phyloP scores from a whole-genome alignment of 2,329 filamentous ascomycete species.

The Pezizomycotina sp. region DNA sequence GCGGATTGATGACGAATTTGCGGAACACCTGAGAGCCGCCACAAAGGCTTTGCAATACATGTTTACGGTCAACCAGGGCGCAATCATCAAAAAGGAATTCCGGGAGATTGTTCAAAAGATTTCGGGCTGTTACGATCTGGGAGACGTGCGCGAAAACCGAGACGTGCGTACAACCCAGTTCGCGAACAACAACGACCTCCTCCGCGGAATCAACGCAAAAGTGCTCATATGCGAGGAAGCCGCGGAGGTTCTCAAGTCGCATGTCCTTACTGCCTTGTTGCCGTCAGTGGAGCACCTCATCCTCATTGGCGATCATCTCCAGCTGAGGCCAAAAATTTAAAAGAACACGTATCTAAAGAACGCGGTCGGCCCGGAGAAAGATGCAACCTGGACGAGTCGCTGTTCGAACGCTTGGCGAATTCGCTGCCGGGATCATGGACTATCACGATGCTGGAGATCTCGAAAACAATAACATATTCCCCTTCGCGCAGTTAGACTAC shows the following conservation, averaged over 20 bases:
- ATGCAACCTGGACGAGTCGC: slow-evolving; percentile 41
- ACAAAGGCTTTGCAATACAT: slow-evolving; percentile 9
- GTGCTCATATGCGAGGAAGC: slow-evolving; percentile 52
- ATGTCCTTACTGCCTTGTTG: slow-evolving; percentile 43
- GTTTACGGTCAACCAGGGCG: slow-evolving; percentile 11
- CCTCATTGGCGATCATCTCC: slow-evolving; percentile 47
- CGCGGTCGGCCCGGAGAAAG: slow-evolving; percentile 38
- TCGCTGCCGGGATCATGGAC: slow-evolving; percentile 4
- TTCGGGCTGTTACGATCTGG: not conserved
- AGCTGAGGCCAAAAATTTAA: slow-evolving; percentile 43
- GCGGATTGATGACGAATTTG: slow-evolving; percentile 5
- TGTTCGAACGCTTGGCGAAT: slow-evolving; percentile 43
- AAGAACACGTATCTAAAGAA: slow-evolving; percentile 39
- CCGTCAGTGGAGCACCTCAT: slow-evolving; percentile 45
- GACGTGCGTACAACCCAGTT: slow-evolving; percentile 46
- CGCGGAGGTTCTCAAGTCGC: slow-evolving; percentile 49
- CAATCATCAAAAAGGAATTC: slow-evolving; percentile 6
- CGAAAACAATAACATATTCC: slow-evolving; percentile 28
- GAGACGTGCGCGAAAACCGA: too few relatives aligned
- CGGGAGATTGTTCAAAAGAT: slow-evolving; percentile 5
- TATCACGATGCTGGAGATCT: slow-evolving; percentile 34
- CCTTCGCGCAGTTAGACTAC: slow-evolving; percentile 35
- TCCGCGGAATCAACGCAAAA: slow-evolving; percentile 38
- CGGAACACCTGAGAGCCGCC: slow-evolving; percentile 2
- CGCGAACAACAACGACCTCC: slow-evolving; percentile 35